A percentile compares a stretch with the other conserved stretches of the same genome.
These are phyloP conservation scores for Chimonanthus salicifolius DNA, from an alignment of 164 flowering plant species.

Conservation along the genomic window DNA sequence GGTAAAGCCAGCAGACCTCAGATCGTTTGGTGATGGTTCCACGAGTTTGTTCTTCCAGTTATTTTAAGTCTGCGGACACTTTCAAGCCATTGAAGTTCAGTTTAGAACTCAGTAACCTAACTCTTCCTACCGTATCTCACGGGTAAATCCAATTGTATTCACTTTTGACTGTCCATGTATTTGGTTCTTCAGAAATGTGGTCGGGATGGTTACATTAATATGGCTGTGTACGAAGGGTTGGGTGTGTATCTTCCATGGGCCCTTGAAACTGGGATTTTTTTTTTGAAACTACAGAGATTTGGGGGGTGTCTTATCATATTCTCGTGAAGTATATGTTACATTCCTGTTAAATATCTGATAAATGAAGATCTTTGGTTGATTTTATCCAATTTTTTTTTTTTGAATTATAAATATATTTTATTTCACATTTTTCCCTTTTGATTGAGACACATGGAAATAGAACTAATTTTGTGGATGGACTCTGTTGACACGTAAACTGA, in stretches of 20 bases:
- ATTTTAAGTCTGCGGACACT: conserved; percentile 31
- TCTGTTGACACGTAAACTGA: too few species aligned
- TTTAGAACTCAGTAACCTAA: not conserved
- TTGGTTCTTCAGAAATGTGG: not conserved
- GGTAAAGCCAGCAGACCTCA: conserved; percentile 87
- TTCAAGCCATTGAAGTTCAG: not conserved
- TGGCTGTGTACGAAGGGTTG: not conserved
- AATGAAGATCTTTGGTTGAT: not conserved
- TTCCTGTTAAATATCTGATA: conserved; percentile 1
- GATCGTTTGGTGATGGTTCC: conserved; percentile 87
- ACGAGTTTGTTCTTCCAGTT: conserved; percentile 85
- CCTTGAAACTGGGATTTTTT: conserved; percentile 1
- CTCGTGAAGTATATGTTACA: not conserved
- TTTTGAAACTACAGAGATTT: not conserved
- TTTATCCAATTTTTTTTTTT: not conserved
- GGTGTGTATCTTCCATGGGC: not conserved
- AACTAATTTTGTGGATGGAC: too few species aligned
- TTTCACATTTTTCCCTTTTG: too few species aligned
- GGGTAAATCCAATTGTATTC: not conserved
- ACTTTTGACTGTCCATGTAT: not conserved
- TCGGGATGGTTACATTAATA: not conserved
- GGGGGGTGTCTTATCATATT: not conserved
- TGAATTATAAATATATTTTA: too few species aligned
- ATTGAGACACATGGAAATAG: too few species aligned
- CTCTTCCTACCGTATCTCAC: not conserved